Evolutionary conservation across 495 filamentous ascomycete species (phyloP).

Genomic region (Podospora pseudoanserina): DNA sequence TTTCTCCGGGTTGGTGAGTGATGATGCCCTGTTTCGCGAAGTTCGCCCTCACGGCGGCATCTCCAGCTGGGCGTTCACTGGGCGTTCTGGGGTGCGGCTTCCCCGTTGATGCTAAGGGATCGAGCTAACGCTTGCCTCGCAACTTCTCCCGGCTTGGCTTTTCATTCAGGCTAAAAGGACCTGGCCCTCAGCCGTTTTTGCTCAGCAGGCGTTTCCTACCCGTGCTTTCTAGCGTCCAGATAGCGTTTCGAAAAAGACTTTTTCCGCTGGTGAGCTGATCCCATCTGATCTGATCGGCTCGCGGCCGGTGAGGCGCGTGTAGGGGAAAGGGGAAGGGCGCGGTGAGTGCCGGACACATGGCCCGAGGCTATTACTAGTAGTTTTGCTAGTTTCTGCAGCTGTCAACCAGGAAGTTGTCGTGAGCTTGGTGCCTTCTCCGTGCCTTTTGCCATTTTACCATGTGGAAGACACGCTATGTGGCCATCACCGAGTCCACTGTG

Average conservation of each 20-base stretch:
- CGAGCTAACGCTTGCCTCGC: neutral
- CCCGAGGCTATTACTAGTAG: neutral
- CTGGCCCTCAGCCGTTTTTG: constrained; percentile 1
- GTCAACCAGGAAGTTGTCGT: neutral
- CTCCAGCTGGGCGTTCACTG: neutral
- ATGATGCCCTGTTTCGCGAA: neutral
- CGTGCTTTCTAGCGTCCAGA: neutral
- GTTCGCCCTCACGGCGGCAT: neutral
- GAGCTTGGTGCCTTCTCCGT: neutral
- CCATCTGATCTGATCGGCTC: neutral
- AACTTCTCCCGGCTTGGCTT: constrained; percentile 30
- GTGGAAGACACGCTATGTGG: neutral
- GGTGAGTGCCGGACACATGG: neutral
- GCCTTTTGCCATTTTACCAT: neutral
- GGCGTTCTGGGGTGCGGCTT: neutral
- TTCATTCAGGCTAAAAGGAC: constrained; percentile 25
- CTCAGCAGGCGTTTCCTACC: constrained; percentile 1
- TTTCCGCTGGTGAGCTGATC: constrained; percentile 7
- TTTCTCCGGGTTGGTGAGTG: constrained; percentile 2
- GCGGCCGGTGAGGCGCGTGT: neutral
- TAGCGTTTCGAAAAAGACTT: neutral
- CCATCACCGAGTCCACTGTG: neutral
- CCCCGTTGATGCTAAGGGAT: neutral
- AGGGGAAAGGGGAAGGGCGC: neutral
- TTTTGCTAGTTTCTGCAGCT: neutral